Conservation (phyloP, 2,329 filamentous ascomycete genomes). For the Tolypocladium guangdongense region DNA sequence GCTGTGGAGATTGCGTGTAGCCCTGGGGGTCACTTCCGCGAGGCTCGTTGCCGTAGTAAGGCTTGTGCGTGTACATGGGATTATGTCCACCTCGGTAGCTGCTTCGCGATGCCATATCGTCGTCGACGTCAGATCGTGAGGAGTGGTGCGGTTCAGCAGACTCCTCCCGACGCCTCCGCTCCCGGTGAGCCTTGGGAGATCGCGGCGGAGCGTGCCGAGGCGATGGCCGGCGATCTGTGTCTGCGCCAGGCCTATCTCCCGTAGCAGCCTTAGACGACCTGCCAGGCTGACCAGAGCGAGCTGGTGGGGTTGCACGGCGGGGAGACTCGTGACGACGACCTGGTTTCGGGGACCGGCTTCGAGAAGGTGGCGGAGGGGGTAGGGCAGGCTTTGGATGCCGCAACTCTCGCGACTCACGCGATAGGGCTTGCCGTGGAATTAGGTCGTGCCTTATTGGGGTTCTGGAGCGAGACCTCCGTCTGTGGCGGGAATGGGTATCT, state of each 20-base stretch:
- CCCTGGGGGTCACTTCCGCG: slow-evolving; percentile 21
- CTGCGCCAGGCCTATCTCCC: slow-evolving; percentile 6
- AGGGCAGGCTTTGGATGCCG: slow-evolving; percentile 10
- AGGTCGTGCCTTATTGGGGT: slow-evolving; percentile 11
- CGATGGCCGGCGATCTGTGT: slow-evolving; percentile 11
- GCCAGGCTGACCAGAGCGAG: slow-evolving; percentile 12
- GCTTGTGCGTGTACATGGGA: slow-evolving; percentile 24
- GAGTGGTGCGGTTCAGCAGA: slow-evolving; percentile 23
- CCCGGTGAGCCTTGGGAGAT: slow-evolving; percentile 16
- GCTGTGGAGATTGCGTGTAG: slow-evolving; percentile 32
- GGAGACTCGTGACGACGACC: slow-evolving; percentile 3
- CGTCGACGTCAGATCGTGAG: slow-evolving; percentile 38
- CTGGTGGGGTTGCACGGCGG: slow-evolving; percentile 7
- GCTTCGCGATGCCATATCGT: slow-evolving; percentile 35
- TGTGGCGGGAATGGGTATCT: slow-evolving; percentile 9
- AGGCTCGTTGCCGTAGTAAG: slow-evolving; percentile 22
- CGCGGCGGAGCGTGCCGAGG: slow-evolving; percentile 13
- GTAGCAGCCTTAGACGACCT: slow-evolving; percentile 7
- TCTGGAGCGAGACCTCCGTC: slow-evolving; percentile 12
- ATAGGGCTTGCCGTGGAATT: neutral
- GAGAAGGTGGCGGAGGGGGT: neutral
- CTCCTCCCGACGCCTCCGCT: slow-evolving; percentile 17
- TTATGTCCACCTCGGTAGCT: slow-evolving; percentile 31
- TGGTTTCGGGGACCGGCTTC: slow-evolving; percentile 5
- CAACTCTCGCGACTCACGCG: slow-evolving; percentile 10